Evolutionary conservation across 2,329 filamentous ascomycete species (phyloP).

Genomic region (Pseudocercospora macadamiae): DNA sequence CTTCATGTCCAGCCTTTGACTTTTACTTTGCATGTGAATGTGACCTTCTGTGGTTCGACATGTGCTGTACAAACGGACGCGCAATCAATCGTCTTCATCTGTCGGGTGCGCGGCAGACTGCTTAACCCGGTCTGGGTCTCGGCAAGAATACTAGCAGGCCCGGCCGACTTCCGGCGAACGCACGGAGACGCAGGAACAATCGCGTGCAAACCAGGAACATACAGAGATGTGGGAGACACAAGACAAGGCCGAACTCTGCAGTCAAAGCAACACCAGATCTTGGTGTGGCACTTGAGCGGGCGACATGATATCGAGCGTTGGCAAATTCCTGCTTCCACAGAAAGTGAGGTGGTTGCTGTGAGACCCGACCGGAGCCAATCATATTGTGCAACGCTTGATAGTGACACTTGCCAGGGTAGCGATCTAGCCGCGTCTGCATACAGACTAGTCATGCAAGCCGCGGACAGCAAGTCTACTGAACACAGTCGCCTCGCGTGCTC

Average conservation of each 20-base stretch:
- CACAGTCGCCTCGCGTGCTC: neutral
- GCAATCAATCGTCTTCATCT: neutral
- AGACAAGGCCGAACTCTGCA: too few relatives aligned
- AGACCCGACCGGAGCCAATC: slow-evolving; percentile 8
- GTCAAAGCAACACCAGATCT: too few relatives aligned
- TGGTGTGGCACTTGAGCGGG: too few relatives aligned
- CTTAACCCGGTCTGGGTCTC: neutral
- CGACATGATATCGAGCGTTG: too few relatives aligned
- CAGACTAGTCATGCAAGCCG: neutral
- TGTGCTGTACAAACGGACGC: too few relatives aligned
- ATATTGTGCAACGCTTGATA: neutral
- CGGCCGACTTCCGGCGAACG: neutral
- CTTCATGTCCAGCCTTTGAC: neutral
- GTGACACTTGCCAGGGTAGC: neutral
- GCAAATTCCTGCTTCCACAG: neutral
- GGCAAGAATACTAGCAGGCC: neutral
- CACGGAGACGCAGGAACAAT: slow-evolving; percentile 2
- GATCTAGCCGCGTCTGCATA: neutral
- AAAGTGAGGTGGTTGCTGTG: slow-evolving; percentile 6
- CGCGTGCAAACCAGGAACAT: too few relatives aligned
- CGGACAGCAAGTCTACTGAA: neutral
- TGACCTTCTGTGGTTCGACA: too few relatives aligned
- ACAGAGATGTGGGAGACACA: too few relatives aligned
- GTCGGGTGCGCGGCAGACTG: slow-evolving; percentile 1
- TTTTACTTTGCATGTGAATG: too few relatives aligned